Base-by-base conservation (phyloP, 768 basidiomycete genomes). In the Lactifluus volemus region DNA sequence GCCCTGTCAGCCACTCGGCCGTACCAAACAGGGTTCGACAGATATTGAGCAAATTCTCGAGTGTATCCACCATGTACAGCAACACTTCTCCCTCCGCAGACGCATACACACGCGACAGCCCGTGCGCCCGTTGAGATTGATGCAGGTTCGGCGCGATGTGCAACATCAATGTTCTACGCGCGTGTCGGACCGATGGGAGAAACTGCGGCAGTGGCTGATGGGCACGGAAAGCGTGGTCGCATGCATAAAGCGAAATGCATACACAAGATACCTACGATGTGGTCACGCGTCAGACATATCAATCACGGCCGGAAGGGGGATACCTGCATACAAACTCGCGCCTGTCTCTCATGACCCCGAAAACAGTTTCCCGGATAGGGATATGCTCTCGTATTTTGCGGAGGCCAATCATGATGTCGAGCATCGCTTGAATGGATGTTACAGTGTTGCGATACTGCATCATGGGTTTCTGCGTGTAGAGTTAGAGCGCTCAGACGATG, bases 181-280 rank as follows among this genome's bases (percentile, higher is more conserved):
- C 78, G 61, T 74, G 71, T 9, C 76, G 70, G 6, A 75, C 68
- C 4, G 78, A 80, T 3, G 80, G 80, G 8, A 81, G 71, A 60
- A 79, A 80, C 58, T 81, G 79, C 0, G 80, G 79, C 17, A 81
- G 70, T 12, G 78, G 75, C 59, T 78, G 77, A 32, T 76, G 73
- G 5, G 75, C 74, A 4, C 73, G 69, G 67, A 81, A 80, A 3
- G 76, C 78, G 36, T 79, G 76, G 61, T 81, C 79, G 59, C 75
- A 76, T 3, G 78, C 78, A 59, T 78, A 81, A n/a, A 81, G 69
- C 2, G 73, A 72, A 53, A 81, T 69, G 67, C 77, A 80, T 8
- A 80, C 69, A 63, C 76, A 75, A 2, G 79, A 81, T 60, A 80
- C 73, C 72, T 77, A 54, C 59, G 41, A 32, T 25, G 17, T 25